These are phyloP conservation scores for Quercus lobata DNA, from an alignment of 331 rosid genomes.

Conservation along the genomic window DNA sequence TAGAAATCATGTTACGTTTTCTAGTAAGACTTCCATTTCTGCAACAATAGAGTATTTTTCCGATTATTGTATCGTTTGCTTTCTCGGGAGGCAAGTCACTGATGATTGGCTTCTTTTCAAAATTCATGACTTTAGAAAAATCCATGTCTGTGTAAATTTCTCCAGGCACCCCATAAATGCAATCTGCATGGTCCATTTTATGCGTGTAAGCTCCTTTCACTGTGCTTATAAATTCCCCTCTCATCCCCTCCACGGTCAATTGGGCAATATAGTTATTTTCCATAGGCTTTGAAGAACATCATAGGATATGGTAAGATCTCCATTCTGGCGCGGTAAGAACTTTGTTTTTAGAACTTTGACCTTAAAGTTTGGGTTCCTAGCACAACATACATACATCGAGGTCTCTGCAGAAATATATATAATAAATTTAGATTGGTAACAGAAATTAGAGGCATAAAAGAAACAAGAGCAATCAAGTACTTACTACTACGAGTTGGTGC, in stretches of 20 bases:
- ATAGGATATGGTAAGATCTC: conserved; percentile 45
- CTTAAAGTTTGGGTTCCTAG: conserved; percentile 34
- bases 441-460: neutral
- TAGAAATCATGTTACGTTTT: too few species aligned
- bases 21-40: conserved; percentile 36
- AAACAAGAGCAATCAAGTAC: neutral
- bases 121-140: conserved; percentile 48
- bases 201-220: conserved; percentile 70
- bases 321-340: conserved; percentile 30
- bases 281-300: conserved; percentile 47
- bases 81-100: conserved; percentile 44
- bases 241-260: conserved; percentile 56
- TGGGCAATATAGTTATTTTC: conserved; percentile 40
- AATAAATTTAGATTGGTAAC: neutral
- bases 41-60: conserved; percentile 51
- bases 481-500: conserved; percentile 16
- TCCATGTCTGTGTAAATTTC: conserved; percentile 41
- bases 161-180: conserved; percentile 44
- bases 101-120: conserved; percentile 49
- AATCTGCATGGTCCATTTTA: conserved; percentile 23
- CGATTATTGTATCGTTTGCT: conserved; percentile 31
- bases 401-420: conserved; percentile 9
- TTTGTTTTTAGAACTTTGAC: neutral
- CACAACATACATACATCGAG: conserved; percentile 38
- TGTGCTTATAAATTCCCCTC: conserved; percentile 55